Evolutionary conservation across 306 rosid genomes (phyloP).

Genomic region (Quercus glauca): DNA sequence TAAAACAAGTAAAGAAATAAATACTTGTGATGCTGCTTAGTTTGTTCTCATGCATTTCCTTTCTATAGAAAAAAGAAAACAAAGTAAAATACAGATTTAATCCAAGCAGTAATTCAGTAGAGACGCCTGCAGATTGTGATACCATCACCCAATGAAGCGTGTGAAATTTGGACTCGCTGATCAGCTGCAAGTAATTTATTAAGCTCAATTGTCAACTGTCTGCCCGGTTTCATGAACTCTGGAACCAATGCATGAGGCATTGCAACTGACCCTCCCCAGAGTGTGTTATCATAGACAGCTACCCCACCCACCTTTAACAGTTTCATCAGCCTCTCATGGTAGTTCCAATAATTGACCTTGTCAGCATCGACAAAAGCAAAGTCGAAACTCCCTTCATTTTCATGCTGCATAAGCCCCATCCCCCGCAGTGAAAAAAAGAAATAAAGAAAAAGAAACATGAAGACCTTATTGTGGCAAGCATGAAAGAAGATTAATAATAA

Average conservation of each 20-base stretch:
- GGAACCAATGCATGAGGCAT: constrained; percentile 31
- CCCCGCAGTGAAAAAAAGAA: too few species aligned
- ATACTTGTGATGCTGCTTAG: too few species aligned
- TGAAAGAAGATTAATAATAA: neutral
- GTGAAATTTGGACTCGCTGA: constrained; percentile 35
- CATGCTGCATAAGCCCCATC: constrained; percentile 21
- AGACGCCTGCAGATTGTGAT: constrained; percentile 47
- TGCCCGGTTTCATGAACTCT: constrained; percentile 10
- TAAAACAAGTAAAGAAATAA: too few species aligned
- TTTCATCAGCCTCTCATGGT: constrained; percentile 53
- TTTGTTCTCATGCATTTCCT: too few species aligned
- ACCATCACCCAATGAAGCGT: constrained; percentile 51
- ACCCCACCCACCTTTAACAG: constrained; percentile 53
- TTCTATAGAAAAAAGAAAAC: too few species aligned
- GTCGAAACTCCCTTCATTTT: constrained; percentile 51
- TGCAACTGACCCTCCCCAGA: constrained; percentile 57
- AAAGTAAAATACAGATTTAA: too few species aligned
- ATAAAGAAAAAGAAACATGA: neutral
- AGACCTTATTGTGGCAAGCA: neutral
- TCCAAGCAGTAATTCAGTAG: constrained; percentile 9
- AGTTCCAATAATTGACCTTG: constrained; percentile 48
- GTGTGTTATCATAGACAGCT: constrained; percentile 54
- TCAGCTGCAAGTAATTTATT: constrained; percentile 46
- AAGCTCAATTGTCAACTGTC: constrained; percentile 23
- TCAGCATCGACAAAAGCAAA: constrained; percentile 59